Evolutionary conservation across 2,329 filamentous ascomycete genomes (phyloP).

Genomic region (Diaporthe citriasiana): DNA sequence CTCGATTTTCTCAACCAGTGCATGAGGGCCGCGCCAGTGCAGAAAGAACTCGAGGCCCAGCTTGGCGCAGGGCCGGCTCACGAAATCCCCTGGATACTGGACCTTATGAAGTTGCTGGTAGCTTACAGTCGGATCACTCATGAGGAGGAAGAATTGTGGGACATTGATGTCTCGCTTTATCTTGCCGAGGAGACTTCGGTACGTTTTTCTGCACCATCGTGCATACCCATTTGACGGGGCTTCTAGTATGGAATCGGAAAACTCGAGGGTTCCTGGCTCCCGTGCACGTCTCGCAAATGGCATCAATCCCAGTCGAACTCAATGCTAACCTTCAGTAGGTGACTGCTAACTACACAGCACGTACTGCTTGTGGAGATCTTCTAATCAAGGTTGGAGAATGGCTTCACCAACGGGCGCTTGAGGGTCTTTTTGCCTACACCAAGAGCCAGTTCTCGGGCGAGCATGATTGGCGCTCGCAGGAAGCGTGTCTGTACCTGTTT

Average conservation of each 20-base stretch:
- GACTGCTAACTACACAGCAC: constrained; percentile 94
- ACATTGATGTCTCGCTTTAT: constrained; percentile 96
- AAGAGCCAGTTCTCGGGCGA: constrained; percentile 77
- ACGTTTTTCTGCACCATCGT: constrained; percentile 2
- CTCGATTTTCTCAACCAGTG: constrained; percentile 95
- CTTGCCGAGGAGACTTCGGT: constrained; percentile 92
- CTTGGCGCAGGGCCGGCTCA: constrained; percentile 73
- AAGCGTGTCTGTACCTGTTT: constrained; percentile 86
- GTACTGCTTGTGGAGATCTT: constrained; percentile 92
- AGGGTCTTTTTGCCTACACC: constrained; percentile 84
- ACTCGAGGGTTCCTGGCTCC: neutral
- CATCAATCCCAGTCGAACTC: neutral
- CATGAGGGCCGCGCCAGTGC: constrained; percentile 88
- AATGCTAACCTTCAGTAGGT: constrained; percentile 54
- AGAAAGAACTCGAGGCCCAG: constrained; percentile 88
- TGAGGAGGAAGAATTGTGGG: constrained; percentile 96
- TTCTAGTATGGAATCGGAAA: neutral
- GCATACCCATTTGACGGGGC: neutral
- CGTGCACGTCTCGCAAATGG: neutral
- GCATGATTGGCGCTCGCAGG: constrained; percentile 74
- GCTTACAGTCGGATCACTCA: constrained; percentile 90
- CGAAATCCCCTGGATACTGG: constrained; percentile 83
- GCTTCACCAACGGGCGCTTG: constrained; percentile 81
- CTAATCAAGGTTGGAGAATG: constrained; percentile 94
- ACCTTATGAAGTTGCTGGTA: constrained; percentile 88